Conservation (phyloP, 2,329 filamentous ascomycete genomes). For the Colletotrichum zoysiae region DNA sequence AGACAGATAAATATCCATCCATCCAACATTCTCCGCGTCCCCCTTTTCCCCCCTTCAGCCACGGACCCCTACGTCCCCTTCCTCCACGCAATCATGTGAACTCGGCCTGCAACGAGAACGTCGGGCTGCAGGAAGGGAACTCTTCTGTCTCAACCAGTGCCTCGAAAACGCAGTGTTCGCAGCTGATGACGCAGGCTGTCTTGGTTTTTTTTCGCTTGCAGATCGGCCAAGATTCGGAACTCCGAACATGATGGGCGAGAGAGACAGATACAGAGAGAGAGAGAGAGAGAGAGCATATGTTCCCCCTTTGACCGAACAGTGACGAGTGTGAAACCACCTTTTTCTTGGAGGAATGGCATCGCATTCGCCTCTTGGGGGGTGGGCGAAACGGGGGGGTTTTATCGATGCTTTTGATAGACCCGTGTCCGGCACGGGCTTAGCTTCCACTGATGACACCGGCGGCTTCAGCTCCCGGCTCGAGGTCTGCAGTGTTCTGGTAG, state of each 20-base stretch:
- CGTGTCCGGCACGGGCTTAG: neutral
- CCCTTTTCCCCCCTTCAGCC: neutral
- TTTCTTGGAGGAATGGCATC: neutral
- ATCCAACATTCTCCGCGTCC: neutral
- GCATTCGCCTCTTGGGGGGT: neutral
- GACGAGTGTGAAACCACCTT: neutral
- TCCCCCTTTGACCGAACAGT: neutral
- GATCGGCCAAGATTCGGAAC: constrained; percentile 13
- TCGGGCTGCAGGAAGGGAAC: neutral
- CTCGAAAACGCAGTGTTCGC: neutral
- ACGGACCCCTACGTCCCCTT: neutral
- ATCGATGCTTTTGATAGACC: neutral
- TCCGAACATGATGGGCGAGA: neutral
- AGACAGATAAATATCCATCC: neutral
- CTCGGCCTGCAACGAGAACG: neutral
- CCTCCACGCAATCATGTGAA: neutral
- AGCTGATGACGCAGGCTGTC: constrained; percentile 10
- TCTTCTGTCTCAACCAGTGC: neutral
- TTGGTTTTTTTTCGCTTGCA: constrained; percentile 1
- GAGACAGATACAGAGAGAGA: too few species aligned
- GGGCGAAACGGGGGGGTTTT: neutral
- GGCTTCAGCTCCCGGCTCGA: neutral
- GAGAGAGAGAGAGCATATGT: neutral
- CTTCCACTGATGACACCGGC: neutral
- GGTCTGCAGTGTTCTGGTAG: neutral